Conservation (phyloP, 2,329 filamentous ascomycete genomes). For the Alternaria infectoria region DNA sequence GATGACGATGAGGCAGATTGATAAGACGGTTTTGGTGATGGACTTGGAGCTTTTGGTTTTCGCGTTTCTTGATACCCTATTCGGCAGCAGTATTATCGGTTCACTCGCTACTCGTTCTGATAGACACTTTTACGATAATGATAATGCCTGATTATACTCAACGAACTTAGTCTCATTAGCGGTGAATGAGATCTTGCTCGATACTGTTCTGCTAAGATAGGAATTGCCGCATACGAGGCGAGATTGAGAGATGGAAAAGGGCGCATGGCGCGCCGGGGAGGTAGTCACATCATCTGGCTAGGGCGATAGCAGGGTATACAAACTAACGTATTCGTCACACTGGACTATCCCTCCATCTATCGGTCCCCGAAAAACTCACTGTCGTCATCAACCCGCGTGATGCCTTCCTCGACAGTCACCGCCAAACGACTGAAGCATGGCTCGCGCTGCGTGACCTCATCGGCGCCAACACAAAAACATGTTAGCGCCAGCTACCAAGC, state of each 20-base stretch:
- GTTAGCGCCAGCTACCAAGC: background rate
- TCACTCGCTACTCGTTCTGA: constrained; percentile 6
- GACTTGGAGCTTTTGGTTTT: background rate
- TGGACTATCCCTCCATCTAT: background rate
- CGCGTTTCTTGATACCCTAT: constrained; percentile 14
- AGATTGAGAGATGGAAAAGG: too few relatives aligned
- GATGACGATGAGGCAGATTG: background rate
- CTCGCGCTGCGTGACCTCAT: background rate
- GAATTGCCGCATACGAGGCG: background rate
- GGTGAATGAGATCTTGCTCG: too few relatives aligned
- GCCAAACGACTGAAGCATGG: background rate
- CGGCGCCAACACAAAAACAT: background rate
- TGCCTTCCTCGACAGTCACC: background rate
- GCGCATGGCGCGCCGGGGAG: background rate
- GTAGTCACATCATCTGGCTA: background rate
- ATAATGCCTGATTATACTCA: background rate
- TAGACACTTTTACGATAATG: constrained; percentile 5
- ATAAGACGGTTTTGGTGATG: background rate
- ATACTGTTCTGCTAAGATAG: background rate
- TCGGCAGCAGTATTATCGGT: constrained; percentile 4
- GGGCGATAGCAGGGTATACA: background rate
- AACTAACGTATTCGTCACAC: background rate
- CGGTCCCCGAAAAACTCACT: background rate
- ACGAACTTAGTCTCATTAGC: background rate
- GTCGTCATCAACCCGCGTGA: background rate